These are phyloP conservation scores for Xanthoconium stramineum DNA, from an alignment of 768 basidiomycete genomes.

Conservation along the genomic window DNA sequence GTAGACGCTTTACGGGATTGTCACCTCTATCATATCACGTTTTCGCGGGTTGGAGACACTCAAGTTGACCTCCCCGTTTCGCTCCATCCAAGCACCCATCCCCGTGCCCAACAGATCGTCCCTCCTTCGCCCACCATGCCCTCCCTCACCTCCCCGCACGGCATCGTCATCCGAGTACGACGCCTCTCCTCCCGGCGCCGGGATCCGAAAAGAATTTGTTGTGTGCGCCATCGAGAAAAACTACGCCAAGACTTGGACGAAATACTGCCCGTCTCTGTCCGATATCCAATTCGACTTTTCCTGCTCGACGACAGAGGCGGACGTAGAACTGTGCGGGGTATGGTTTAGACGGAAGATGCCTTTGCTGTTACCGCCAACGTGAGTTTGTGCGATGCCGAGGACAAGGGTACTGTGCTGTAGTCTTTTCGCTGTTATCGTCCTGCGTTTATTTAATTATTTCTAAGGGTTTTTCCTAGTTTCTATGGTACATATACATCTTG, in stretches of 20 bases:
- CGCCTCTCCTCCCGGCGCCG: neutral
- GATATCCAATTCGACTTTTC: conserved; percentile 33
- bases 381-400: neutral
- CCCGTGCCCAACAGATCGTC: conserved; percentile 6
- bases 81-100: conserved; percentile 21
- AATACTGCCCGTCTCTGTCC: conserved; percentile 22
- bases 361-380: neutral
- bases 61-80: conserved; percentile 32
- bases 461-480: too few relatives aligned
- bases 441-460: too few relatives aligned
- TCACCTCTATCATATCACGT: conserved; percentile 32
- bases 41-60: conserved; percentile 28
- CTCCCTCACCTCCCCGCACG: conserved; percentile 8
- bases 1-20: conserved; percentile 28
- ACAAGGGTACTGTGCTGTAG: neutral
- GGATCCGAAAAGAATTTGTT: conserved; percentile 26
- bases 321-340: conserved; percentile 30
- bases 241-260: conserved; percentile 31
- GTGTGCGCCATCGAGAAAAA: conserved; percentile 23
- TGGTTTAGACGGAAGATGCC: conserved; percentile 28
- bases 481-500: too few relatives aligned
- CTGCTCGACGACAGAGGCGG: conserved; percentile 21
- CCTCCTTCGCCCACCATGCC: neutral
- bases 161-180: neutral
- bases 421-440: neutral